Conservation (phyloP, 2,329 filamentous ascomycete genomes). For the Penicillium sp. region DNA sequence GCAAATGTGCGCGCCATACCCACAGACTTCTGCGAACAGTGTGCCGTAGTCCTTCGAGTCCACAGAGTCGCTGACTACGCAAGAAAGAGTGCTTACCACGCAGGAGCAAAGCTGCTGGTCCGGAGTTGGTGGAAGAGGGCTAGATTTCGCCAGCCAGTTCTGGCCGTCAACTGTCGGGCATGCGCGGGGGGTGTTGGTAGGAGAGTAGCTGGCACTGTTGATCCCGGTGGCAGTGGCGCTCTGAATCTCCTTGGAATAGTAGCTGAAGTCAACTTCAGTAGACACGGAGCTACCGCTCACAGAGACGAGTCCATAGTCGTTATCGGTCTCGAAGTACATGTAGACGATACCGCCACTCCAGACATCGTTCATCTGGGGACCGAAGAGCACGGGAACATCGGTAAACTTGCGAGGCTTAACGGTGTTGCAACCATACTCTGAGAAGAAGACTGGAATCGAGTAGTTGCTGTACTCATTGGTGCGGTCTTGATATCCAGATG, state of each 20-base stretch:
- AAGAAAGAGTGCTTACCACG: conserved; percentile 77
- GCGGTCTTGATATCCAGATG: conserved; percentile 81
- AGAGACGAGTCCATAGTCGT: conserved; percentile 75
- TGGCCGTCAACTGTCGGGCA: conserved; percentile 72
- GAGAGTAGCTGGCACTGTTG: conserved; percentile 69
- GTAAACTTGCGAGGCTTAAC: conserved; percentile 76
- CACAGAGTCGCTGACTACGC: conserved; percentile 67
- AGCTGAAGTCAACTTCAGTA: conserved; percentile 75
- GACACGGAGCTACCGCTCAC: conserved; percentile 68
- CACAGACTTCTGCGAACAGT: conserved; percentile 67
- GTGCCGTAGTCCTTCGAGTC: conserved; percentile 64
- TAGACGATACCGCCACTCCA: conserved; percentile 98
- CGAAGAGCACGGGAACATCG: conserved; percentile 83
- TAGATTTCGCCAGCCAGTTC: conserved; percentile 70
- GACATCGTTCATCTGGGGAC: conserved; percentile 78
- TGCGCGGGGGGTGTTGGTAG: conserved; percentile 68
- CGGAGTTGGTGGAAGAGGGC: conserved; percentile 78
- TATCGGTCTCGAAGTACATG: conserved; percentile 94
- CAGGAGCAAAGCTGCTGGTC: conserved; percentile 81
- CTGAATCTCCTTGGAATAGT: conserved; percentile 72
- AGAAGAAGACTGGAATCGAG: conserved; percentile 95
- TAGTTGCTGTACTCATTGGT: conserved; percentile 87
- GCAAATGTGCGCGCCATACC: conserved; percentile 24
- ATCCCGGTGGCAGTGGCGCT: conserved; percentile 71
- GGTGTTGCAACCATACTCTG: conserved; percentile 95